Evolutionary conservation across 371 early-diverging fungal genomes (phyloP), one percentile per base, ranked within the genome.

Genomic region (Coemansia sp.): DNA sequence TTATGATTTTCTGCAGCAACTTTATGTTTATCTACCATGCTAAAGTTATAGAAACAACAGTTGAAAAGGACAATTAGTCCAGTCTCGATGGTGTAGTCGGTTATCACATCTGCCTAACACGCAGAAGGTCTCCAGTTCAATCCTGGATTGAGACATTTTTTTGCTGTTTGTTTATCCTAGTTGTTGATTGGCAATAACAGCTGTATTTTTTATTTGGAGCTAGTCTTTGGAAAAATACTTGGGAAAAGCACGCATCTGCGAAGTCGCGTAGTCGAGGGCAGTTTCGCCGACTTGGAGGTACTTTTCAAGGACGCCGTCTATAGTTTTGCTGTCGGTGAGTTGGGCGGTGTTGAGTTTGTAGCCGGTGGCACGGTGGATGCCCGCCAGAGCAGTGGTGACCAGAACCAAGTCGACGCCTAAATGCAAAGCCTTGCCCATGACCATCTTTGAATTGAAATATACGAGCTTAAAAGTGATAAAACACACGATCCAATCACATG

Each of bases 351-450:
- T 80, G 47, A 80, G 52, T 37, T 54, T 69, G 44, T 62, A 69
- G 57, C 91, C 93, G 0, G 91, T 85, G 64, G 88, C 85, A 61
- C 89, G 86, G 69, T 86, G 89, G 59, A 92, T 87, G 4, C 91
- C 91, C 20, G 93, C 93, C 61, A 93, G 83, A 5, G 88, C 86
- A n/a, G 92, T 84, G 8, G 92, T 89, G 53, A 93, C 72, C 8
- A 93, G 84, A 28, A 90, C 84, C 44, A 90, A 86, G 81, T 93
- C 92, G 28, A 88, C 87, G n/a, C 91, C 83, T 60, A 86, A 82
- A 78, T 91, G 92, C 61, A 90, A 68, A 39, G 90, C 26, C 59
- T 83, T 85, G 42, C 86, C 83, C 65, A 88, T 37, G 33, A 62
- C 64, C 64, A 67, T 67, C 70, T 42, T 18, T 14, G 28, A 23